phyloP scores from a whole-genome alignment of 75 land plant species.

The Pinus tabuliformis region DNA sequence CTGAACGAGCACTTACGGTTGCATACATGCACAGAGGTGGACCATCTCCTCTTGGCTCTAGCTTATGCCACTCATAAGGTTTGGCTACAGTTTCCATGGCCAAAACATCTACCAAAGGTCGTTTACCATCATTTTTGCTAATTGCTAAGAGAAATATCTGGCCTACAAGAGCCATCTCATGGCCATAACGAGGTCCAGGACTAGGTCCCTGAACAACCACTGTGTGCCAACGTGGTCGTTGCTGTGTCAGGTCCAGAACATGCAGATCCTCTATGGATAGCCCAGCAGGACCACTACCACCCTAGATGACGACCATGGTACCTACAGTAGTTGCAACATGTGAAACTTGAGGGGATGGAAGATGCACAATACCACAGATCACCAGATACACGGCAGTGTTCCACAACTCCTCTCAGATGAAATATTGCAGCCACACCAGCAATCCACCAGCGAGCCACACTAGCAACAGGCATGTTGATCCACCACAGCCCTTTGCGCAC shows the following conservation, averaged over 20 bases:
- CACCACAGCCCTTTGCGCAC: too few species aligned
- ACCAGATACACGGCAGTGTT: too few species aligned
- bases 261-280: conserved; percentile 94
- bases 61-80: conserved; percentile 94
- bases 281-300: conserved; percentile 98
- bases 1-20: too few species aligned
- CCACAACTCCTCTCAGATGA: too few species aligned
- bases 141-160: conserved; percentile 86
- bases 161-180: conserved; percentile 96
- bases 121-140: conserved; percentile 99
- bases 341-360: conserved; percentile 89
- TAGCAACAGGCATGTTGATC: too few species aligned
- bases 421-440: too few species aligned
- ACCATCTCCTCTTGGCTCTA: conserved; percentile 91
- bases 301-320: conserved; percentile 98
- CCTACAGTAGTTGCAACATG: conserved; percentile 96
- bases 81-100: conserved; percentile 96
- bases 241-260: conserved; percentile 94
- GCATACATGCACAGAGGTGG: too few species aligned
- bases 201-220: conserved; percentile 98
- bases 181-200: conserved; percentile 98
- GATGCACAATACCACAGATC: conserved; percentile 12
- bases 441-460: too few species aligned
- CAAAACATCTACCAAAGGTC: conserved; percentile 97
- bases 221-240: conserved; percentile 96